Conservation (phyloP, 1,284 basidiomycete species). For the Anthracocystis panici-leucophaei region DNA sequence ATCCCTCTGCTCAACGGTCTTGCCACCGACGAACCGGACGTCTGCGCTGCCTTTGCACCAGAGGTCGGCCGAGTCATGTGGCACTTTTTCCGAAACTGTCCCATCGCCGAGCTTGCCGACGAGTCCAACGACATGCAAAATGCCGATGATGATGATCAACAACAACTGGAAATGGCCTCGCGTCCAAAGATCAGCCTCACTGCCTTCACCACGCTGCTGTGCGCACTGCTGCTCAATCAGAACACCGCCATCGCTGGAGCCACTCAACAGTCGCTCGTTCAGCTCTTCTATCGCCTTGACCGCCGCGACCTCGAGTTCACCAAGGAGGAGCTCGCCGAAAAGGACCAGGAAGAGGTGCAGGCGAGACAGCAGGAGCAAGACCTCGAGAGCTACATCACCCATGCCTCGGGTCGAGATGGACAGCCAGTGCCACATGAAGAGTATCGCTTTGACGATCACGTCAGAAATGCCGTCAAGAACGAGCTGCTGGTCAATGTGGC, state of each 20-base stretch:
- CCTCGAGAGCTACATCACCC: slow-evolving; percentile 51
- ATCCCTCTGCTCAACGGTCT: slow-evolving; percentile 87
- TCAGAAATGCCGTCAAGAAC: slow-evolving; percentile 50
- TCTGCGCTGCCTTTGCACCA: slow-evolving; percentile 89
- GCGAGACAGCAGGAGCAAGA: slow-evolving; percentile 31
- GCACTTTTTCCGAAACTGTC: slow-evolving; percentile 87
- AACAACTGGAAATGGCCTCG: slow-evolving; percentile 42
- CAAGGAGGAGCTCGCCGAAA: slow-evolving; percentile 40
- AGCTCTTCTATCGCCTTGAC: slow-evolving; percentile 76
- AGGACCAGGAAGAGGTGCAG: slow-evolving; percentile 17
- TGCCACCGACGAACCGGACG: slow-evolving; percentile 89
- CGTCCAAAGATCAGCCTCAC: slow-evolving; percentile 79
- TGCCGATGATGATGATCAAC: slow-evolving; percentile 36
- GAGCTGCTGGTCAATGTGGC: slow-evolving; percentile 68
- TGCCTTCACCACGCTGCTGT: slow-evolving; percentile 90
- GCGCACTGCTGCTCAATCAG: slow-evolving; percentile 84
- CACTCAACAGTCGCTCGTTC: slow-evolving; percentile 82
- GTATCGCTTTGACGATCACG: slow-evolving; percentile 59
- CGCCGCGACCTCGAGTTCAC: slow-evolving; percentile 42
- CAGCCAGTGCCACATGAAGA: slow-evolving; percentile 58
- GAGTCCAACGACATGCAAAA: slow-evolving; percentile 44
- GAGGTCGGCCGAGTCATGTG: slow-evolving; percentile 87
- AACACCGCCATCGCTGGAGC: slow-evolving; percentile 80
- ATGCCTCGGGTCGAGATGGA: slow-evolving; percentile 65
- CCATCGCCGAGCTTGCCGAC: slow-evolving; percentile 46